These are phyloP conservation scores for Naganishia friedmannii DNA, from an alignment of 768 basidiomycete genomes.

Conservation along the genomic window DNA sequence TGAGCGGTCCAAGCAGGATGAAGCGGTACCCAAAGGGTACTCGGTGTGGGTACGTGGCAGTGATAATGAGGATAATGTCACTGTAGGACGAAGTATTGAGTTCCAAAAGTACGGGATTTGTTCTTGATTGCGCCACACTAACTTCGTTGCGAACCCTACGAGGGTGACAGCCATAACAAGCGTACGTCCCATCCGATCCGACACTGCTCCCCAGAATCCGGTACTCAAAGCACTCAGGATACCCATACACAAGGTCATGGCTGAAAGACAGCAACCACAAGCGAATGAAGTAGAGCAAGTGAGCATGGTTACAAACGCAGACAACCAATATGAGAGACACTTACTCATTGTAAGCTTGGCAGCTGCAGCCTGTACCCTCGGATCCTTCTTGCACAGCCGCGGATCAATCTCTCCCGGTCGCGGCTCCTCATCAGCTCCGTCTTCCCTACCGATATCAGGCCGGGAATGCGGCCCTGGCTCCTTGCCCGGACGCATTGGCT, in stretches of 20 bases:
- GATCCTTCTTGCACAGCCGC: slow-evolving; percentile 47
- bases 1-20: slow-evolving; percentile 70
- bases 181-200: slow-evolving; percentile 73
- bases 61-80: slow-evolving; percentile 74
- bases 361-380: slow-evolving; percentile 45
- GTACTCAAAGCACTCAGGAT: slow-evolving; percentile 75
- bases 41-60: slow-evolving; percentile 66
- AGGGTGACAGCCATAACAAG: slow-evolving; percentile 67
- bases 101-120: neutral
- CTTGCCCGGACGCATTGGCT: neutral
- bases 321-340: slow-evolving; percentile 25
- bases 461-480: slow-evolving; percentile 9
- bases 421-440: slow-evolving; percentile 12
- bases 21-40: slow-evolving; percentile 62
- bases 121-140: slow-evolving; percentile 47
- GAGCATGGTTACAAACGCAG: neutral
- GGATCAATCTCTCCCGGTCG: slow-evolving; percentile 45
- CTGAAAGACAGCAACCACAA: slow-evolving; percentile 51
- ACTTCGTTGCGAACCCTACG: slow-evolving; percentile 72
- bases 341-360: slow-evolving; percentile 48
- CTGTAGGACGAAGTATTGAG: slow-evolving; percentile 53
- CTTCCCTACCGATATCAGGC: slow-evolving; percentile 19
- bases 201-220: slow-evolving; percentile 79
- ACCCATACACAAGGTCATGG: slow-evolving; percentile 73
- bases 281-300: neutral